A percentile compares a stretch with the other conserved stretches of the same genome.
Evolutionary conservation across 1,139 yeast species (phyloP).

Genomic region (Saccharomyces hybrid): DNA sequence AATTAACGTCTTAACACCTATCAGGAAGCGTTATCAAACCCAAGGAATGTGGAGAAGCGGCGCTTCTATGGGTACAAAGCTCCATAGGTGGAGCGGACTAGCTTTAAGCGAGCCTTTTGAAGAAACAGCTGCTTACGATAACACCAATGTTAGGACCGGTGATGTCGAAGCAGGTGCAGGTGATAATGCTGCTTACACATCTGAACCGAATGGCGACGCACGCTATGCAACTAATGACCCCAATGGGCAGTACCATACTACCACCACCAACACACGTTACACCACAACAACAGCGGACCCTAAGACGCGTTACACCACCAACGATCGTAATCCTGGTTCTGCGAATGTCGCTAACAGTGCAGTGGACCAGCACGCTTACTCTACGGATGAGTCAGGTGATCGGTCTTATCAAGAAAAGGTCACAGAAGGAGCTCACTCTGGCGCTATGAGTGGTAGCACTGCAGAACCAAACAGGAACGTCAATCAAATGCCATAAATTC

Average conservation of each 20-base stretch:
- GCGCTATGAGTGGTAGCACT: neutral
- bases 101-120: conserved; percentile 10
- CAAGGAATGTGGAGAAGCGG: conserved; percentile 20
- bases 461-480: neutral
- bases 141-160: conserved; percentile 1
- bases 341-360: neutral
- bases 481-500: neutral
- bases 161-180: conserved; percentile 4
- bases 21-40: conserved; percentile 15
- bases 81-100: conserved; percentile 15
- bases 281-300: conserved; percentile 1
- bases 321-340: neutral
- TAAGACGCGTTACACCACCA: neutral
- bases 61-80: conserved; percentile 11
- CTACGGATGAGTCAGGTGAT: conserved; percentile 5
- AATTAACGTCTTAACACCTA: conserved; percentile 27
- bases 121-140: neutral
- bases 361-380: neutral
- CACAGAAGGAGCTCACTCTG: neutral
- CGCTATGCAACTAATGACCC: neutral
- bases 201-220: conserved; percentile 1
- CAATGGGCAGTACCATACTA: neutral
- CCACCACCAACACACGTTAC: neutral
- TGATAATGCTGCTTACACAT: conserved; percentile 3
- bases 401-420: conserved; percentile 7